Evolutionary conservation across 768 basidiomycete species (phyloP).

Genomic region (Phylloporus arenicola): DNA sequence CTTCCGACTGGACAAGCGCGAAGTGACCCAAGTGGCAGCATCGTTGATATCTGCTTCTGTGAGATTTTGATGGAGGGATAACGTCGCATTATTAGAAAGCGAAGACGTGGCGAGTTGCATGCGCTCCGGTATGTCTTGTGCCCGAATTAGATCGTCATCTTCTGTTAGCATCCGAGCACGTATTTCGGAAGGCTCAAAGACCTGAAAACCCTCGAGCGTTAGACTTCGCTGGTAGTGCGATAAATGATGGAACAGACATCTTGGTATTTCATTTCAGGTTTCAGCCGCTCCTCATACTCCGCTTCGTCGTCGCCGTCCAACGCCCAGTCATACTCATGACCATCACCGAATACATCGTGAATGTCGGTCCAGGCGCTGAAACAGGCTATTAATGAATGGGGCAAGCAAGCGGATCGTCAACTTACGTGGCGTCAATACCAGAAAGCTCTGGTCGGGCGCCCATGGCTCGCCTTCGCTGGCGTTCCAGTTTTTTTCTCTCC

Average conservation of each 20-base stretch:
- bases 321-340: constrained; percentile 95
- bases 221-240: background rate
- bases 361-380: constrained; percentile 91
- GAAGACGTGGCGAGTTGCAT: constrained; percentile 89
- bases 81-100: constrained; percentile 58
- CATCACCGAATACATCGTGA: constrained; percentile 93
- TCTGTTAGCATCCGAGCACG: constrained; percentile 82
- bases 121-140: constrained; percentile 88
- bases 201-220: constrained; percentile 42
- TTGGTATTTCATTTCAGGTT: constrained; percentile 75
- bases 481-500: constrained; percentile 58
- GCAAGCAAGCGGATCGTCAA: constrained; percentile 10
- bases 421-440: constrained; percentile 82
- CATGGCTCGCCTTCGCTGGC: constrained; percentile 59
- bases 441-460: constrained; percentile 64
- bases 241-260: constrained; percentile 49
- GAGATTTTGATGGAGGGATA: constrained; percentile 57
- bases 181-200: constrained; percentile 98
- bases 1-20: constrained; percentile 66
- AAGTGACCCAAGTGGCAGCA: constrained; percentile 86
- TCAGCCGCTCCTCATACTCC: constrained; percentile 43
- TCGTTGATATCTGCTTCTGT: constrained; percentile 69
- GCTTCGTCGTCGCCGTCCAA: constrained; percentile 71
- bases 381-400: constrained; percentile 10
- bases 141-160: constrained; percentile 89